Percentiles rank a stretch among this genome's conserved stretches.
Conservation (phyloP, 1,139 yeast species). For the Pneumocystis sp. region DNA sequence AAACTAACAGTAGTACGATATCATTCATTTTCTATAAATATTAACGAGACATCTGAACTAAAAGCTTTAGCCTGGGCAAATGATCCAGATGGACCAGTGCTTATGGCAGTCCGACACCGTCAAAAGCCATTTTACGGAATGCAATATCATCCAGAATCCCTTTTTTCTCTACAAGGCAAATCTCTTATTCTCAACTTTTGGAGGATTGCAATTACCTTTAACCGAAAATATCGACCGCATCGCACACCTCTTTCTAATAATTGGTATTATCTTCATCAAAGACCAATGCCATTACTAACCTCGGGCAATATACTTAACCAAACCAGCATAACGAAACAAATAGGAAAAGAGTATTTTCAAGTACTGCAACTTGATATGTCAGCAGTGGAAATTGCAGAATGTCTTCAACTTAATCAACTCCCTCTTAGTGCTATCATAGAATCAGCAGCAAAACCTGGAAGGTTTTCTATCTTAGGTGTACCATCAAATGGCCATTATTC, state of each 20-base stretch:
- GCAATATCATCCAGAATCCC: conserved; percentile 93
- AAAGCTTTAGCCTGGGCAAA: conserved; percentile 12
- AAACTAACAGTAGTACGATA: conserved; percentile 54
- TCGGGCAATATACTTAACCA: neutral
- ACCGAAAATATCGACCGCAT: conserved; percentile 15
- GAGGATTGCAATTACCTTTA: conserved; percentile 33
- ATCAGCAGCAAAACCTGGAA: conserved; percentile 68
- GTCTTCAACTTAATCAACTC: neutral
- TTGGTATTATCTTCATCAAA: neutral
- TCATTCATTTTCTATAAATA: conserved; percentile 60
- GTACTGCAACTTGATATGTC: neutral
- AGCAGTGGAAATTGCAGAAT: neutral
- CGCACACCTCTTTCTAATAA: neutral
- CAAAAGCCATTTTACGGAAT: conserved; percentile 71
- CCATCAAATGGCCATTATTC: conserved; percentile 25
- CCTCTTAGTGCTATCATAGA: conserved; percentile 40
- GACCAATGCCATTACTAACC: neutral
- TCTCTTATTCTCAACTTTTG: conserved; percentile 50
- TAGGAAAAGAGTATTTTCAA: neutral
- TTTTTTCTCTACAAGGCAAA: conserved; percentile 60
- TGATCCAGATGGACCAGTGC: conserved; percentile 22
- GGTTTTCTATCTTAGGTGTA: conserved; percentile 74
- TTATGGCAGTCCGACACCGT: conserved; percentile 68
- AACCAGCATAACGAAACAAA: neutral
- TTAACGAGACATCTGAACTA: conserved; percentile 16